These are phyloP conservation scores for Pleurotus salmoneostramineus DNA, from an alignment of 768 basidiomycete genomes.

Conservation along the genomic window DNA sequence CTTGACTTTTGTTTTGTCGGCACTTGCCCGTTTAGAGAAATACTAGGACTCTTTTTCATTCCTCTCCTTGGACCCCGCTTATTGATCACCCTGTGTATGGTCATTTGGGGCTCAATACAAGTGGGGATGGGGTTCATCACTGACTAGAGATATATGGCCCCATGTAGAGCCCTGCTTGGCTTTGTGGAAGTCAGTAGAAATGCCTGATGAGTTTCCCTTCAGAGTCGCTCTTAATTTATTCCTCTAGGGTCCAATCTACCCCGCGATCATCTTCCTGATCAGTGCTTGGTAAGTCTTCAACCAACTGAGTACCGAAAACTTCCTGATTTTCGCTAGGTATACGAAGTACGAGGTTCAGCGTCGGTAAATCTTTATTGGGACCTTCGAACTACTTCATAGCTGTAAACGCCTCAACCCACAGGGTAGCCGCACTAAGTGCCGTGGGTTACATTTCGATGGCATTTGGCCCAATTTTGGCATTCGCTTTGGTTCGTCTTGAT, in stretches of 20 bases:
- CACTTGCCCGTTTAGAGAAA: not conserved
- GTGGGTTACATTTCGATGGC: slow-evolving; percentile 38
- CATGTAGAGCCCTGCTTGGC: slow-evolving; percentile 39
- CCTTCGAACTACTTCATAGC: no score
- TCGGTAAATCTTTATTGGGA: slow-evolving; percentile 23
- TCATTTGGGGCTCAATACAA: slow-evolving; percentile 41
- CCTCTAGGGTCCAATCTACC: slow-evolving; percentile 46
- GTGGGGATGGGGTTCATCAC: slow-evolving; percentile 44
- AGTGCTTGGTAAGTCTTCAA: slow-evolving; percentile 37
- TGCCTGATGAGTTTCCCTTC: not conserved
- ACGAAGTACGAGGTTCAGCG: slow-evolving; percentile 48
- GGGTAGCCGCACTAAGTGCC: slow-evolving; percentile 41
- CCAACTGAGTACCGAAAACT: not conserved
- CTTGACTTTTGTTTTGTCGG: no score
- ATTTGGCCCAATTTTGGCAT: slow-evolving; percentile 46
- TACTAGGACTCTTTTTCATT: slow-evolving; percentile 17
- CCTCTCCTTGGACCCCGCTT: slow-evolving; percentile 38
- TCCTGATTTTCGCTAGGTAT: slow-evolving; percentile 31
- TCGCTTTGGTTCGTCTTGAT: slow-evolving; percentile 34
- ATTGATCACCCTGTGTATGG: slow-evolving; percentile 36
- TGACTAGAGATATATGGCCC: slow-evolving; percentile 33
- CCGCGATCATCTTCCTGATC: slow-evolving; percentile 44
- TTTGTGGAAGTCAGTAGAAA: slow-evolving; percentile 31
- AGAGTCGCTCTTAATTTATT: not conserved
- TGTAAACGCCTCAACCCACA: no score